Evolutionary conservation across 2,329 filamentous ascomycete genomes (phyloP).

Genomic region (Aspergillus sergii): DNA sequence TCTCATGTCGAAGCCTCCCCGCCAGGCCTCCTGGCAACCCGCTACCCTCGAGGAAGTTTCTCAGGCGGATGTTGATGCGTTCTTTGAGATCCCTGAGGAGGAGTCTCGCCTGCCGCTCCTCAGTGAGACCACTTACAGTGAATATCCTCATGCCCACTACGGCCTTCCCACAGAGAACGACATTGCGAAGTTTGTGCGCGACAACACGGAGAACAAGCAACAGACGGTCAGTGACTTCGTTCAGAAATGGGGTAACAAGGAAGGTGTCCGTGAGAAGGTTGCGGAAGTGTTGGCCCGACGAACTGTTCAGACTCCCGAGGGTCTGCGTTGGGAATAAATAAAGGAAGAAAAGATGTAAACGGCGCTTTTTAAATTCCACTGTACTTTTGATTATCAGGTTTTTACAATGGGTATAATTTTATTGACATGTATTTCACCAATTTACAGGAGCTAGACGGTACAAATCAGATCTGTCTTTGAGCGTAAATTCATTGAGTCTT

Average conservation of each 20-base stretch:
- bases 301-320: conserved; percentile 53
- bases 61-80: conserved; percentile 62
- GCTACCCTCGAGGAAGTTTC: conserved; percentile 69
- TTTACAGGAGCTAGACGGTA: neutral
- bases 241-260: conserved; percentile 61
- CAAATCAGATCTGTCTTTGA: neutral
- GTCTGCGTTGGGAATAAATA: conserved; percentile 31
- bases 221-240: conserved; percentile 68
- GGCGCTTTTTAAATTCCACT: neutral
- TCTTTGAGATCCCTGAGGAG: conserved; percentile 62
- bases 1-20: conserved; percentile 70
- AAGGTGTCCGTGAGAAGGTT: conserved; percentile 70
- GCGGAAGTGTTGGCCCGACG: conserved; percentile 68
- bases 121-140: conserved; percentile 61
- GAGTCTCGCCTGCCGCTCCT: conserved; percentile 62
- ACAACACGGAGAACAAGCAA: conserved; percentile 51
- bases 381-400: conserved; percentile 1
- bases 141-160: conserved; percentile 72
- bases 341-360: conserved; percentile 6
- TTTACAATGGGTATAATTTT: neutral
- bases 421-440: neutral
- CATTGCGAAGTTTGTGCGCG: conserved; percentile 50
- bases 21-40: conserved; percentile 75
- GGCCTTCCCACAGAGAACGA: conserved; percentile 71
- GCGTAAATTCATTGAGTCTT: neutral